These are phyloP conservation scores for Salix viminalis DNA, from an alignment of 345 rosid genomes.

Conservation along the genomic window DNA sequence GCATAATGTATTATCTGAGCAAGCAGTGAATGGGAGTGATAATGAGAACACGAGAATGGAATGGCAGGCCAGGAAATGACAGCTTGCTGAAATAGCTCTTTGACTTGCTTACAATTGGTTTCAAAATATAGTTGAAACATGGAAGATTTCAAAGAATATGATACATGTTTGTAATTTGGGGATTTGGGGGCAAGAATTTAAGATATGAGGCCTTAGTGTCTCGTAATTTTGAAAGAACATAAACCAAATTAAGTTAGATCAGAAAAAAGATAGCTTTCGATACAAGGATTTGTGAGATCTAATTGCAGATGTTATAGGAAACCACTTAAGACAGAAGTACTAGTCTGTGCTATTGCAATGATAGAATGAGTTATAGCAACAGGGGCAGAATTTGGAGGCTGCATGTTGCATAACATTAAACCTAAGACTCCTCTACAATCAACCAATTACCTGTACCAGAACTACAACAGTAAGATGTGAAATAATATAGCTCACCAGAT, in stretches of 20 bases:
- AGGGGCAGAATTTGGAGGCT: background rate
- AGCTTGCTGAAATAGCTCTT: background rate
- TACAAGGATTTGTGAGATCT: background rate
- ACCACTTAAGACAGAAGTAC: background rate
- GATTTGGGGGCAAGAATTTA: background rate
- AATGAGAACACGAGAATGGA: background rate
- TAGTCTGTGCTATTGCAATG: background rate
- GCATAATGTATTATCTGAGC: slow-evolving; percentile 78
- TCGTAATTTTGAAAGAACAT: background rate
- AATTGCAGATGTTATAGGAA: background rate
- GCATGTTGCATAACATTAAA: background rate
- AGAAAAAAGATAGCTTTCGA: background rate
- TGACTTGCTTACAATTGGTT: background rate
- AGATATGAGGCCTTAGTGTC: background rate
- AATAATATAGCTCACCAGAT: slow-evolving; percentile 61
- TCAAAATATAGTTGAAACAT: background rate
- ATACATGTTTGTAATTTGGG: background rate
- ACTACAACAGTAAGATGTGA: background rate
- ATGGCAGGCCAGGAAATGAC: background rate
- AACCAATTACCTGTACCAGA: slow-evolving; percentile 5
- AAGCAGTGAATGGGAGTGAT: background rate
- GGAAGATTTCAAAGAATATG: background rate
- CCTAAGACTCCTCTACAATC: background rate
- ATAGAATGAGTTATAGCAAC: background rate
- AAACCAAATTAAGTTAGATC: background rate